Conservation (phyloP, 345 rosid genomes). For the Eucalyptus leucophloia region DNA sequence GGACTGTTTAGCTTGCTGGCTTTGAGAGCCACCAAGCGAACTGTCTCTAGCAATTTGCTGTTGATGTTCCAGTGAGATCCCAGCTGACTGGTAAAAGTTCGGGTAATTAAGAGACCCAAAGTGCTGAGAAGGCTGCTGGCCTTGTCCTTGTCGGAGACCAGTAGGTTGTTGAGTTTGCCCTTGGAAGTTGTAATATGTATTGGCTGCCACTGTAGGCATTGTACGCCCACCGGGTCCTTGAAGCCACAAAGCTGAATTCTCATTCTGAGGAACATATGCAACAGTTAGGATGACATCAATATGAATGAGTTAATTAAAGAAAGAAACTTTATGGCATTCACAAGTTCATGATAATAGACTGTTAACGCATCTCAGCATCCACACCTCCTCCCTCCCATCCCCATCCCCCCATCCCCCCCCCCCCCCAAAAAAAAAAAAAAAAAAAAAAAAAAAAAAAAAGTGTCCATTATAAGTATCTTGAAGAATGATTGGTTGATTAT, state of each 20-base stretch:
- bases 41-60: slow-evolving; percentile 86
- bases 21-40: slow-evolving; percentile 48
- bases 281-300: neutral
- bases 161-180: slow-evolving; percentile 82
- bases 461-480: neutral
- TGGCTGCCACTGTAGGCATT: slow-evolving; percentile 62
- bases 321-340: neutral
- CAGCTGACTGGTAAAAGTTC: slow-evolving; percentile 71
- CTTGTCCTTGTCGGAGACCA: slow-evolving; percentile 79
- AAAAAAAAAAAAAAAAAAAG: neutral
- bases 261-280: slow-evolving; percentile 36
- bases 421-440: too few species aligned
- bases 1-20: slow-evolving; percentile 75
- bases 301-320: neutral
- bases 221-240: slow-evolving; percentile 75
- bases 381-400: neutral
- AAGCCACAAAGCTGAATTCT: slow-evolving; percentile 80
- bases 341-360: neutral
- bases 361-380: neutral
- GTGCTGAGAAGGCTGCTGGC: slow-evolving; percentile 86
- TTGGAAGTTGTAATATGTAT: slow-evolving; percentile 78
- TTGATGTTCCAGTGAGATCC: slow-evolving; percentile 75
- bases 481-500: neutral
- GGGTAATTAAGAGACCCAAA: slow-evolving; percentile 75
- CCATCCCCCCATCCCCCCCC: fast-evolving